Evolutionary conservation across 2,329 filamentous ascomycete genomes (phyloP).

Genomic region (Fusarium sp.): DNA sequence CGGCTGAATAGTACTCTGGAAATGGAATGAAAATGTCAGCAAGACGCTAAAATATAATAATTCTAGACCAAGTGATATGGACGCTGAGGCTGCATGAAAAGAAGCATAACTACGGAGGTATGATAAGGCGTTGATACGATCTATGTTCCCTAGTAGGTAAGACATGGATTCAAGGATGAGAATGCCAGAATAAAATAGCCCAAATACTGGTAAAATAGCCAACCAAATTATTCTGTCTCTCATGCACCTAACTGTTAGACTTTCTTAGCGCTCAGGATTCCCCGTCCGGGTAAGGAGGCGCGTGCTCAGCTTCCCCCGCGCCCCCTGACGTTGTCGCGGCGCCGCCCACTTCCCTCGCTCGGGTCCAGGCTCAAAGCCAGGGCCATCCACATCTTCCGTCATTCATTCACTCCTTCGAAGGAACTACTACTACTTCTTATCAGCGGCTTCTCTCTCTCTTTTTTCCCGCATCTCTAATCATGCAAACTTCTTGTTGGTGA

Average conservation of each 20-base stretch:
- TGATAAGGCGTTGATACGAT: not conserved
- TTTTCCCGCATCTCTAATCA: slow-evolving; percentile 11
- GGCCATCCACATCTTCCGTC: slow-evolving; percentile 26
- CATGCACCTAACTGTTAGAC: not conserved
- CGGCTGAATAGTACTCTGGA: not conserved
- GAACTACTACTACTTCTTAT: slow-evolving; percentile 10
- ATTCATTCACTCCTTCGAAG: slow-evolving; percentile 15
- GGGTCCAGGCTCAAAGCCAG: not conserved
- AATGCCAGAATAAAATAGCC: not conserved
- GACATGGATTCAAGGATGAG: not conserved
- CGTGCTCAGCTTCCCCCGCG: slow-evolving; percentile 15
- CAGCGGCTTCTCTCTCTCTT: not conserved
- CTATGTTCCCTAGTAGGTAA: not conserved
- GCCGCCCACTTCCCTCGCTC: slow-evolving; percentile 30
- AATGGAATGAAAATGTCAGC: slow-evolving; percentile 2
- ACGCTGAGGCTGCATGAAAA: not conserved
- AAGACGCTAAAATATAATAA: slow-evolving; percentile 7
- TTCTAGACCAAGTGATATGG: not conserved
- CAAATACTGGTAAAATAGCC: not conserved
- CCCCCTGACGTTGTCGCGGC: slow-evolving; percentile 21
- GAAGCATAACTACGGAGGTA: not conserved
- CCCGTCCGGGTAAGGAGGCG: slow-evolving; percentile 34
- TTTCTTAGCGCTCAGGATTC: not conserved
- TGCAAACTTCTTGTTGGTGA: not conserved
- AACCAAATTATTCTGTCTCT: not conserved